phyloP scores from a whole-genome alignment of 148 eudicot genomes.

The Gaultheria prostrata region DNA sequence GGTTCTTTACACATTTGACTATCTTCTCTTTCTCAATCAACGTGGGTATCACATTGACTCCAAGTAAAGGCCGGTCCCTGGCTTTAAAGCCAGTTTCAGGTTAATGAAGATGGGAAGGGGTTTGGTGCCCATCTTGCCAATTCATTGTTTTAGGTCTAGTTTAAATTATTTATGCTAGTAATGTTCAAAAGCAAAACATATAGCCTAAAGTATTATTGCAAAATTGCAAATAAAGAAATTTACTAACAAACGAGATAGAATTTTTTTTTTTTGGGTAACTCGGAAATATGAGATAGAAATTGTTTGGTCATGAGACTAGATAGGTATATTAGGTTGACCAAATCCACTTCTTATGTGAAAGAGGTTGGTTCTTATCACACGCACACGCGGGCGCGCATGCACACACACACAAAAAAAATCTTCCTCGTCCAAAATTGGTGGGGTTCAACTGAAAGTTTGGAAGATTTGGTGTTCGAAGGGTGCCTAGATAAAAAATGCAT shows the following conservation, averaged over 20 bases:
- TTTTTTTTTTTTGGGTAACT: no score
- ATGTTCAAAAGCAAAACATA: neutral
- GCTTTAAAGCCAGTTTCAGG: neutral
- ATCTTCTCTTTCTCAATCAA: neutral
- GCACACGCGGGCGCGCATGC: no score
- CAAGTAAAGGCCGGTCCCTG: neutral
- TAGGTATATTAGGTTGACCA: neutral
- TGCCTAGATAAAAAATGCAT: no score
- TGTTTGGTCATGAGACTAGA: neutral
- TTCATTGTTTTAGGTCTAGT: neutral
- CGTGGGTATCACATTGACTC: neutral
- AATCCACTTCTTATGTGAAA: neutral
- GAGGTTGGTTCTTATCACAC: no score
- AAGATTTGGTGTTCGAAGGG: no score
- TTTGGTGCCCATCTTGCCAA: neutral
- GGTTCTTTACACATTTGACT: neutral
- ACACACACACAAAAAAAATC: no score
- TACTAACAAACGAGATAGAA: neutral
- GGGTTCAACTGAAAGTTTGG: no score
- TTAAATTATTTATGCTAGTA: neutral
- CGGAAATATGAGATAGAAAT: neutral
- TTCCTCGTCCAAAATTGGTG: no score
- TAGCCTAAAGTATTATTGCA: neutral
- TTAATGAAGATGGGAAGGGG: conserved; percentile 2
- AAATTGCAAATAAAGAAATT: neutral